Base-by-base conservation (phyloP, 2,329 filamentous ascomycete genomes). In the Fusarium luffae region DNA sequence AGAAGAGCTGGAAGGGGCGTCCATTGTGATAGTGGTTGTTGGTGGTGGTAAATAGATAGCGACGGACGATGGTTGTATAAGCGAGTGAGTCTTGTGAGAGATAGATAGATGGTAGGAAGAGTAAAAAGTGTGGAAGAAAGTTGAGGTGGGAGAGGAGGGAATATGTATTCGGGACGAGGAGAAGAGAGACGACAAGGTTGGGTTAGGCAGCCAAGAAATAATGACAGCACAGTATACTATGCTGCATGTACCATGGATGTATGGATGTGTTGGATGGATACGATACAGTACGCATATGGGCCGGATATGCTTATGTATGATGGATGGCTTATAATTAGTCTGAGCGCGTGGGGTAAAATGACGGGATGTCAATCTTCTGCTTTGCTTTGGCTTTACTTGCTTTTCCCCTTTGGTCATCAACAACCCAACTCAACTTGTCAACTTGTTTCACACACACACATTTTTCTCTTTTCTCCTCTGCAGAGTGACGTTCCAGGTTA, bases 1-100 rank as follows among this genome's bases (percentile, higher is more conserved):
- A 57, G 71, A 66, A 43, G 74, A 74, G 37, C 75, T 76, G 46
- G 79, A 76, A 59, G 79, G 74, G 62, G 79, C 77, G 71, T 82
- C 75, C 78, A 82, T 70, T 55, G 42, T 70, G 42, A 41, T 42
- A 23, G 47, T 34, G 42, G 51, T 40, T 56, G 43, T 18, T 49
- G 16, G n/a, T 62, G 28, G 16, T 37, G 28, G 16, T 32, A 19
- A 18, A 40, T 52, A 62, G 65, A 46, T 70, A 40, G 37, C 57
- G 61, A 56, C 63, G 54, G 44, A 56, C 50, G 19, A 56, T 40
- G 23, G 27, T 47, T 52, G 18, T 54, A 40, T 27, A 56, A 55
- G 56, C 57, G 49, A 57, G 34, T 28, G 54, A 48, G 40, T 48
- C 7, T 30, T 30, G 27, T 18, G 47, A 46, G 19, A 46, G 34